phyloP scores from a whole-genome alignment of 352 stramenopile species.

The Plasmopara muralis region DNA sequence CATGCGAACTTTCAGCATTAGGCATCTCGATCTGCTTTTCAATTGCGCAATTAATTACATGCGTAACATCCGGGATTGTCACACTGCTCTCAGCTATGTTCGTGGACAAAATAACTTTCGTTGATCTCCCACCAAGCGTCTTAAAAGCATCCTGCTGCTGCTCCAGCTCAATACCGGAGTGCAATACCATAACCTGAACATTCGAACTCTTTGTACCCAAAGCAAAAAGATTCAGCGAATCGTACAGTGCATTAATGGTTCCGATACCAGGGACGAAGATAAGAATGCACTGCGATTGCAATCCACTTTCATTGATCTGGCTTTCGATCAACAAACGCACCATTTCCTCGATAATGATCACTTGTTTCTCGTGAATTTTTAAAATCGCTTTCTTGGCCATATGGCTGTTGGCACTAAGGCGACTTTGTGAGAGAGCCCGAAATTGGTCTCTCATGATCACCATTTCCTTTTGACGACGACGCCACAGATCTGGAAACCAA shows the following conservation, averaged over 20 bases:
- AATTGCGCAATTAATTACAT: slow-evolving; percentile 82
- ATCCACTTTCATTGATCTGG: slow-evolving; percentile 25
- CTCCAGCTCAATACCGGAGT: slow-evolving; percentile 69
- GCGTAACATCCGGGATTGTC: slow-evolving; percentile 92
- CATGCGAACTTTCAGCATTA: slow-evolving; percentile 52
- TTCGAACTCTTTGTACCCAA: slow-evolving; percentile 16
- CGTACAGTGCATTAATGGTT: slow-evolving; percentile 89
- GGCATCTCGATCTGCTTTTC: slow-evolving; percentile 85
- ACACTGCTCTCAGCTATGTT: slow-evolving; percentile 97
- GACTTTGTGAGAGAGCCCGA: slow-evolving; percentile 20
- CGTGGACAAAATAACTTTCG: slow-evolving; percentile 93
- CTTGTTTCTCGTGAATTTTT: slow-evolving; percentile 58
- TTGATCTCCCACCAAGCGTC: slow-evolving; percentile 33
- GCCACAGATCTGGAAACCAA: slow-evolving; percentile 38
- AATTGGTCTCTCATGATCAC: slow-evolving; percentile 38
- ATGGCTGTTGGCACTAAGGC: slow-evolving; percentile 38
- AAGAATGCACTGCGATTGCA: slow-evolving; percentile 85
- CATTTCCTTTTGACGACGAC: slow-evolving; percentile 36
- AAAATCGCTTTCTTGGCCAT: slow-evolving; percentile 42
- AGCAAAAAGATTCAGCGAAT: slow-evolving; percentile 45
- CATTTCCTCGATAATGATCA: slow-evolving; percentile 51
- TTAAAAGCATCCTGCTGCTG: slow-evolving; percentile 69
- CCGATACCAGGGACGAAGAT: slow-evolving; percentile 94
- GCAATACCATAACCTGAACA: slow-evolving; percentile 51
- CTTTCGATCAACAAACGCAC: slow-evolving; percentile 47